Evolutionary conservation across 1,284 basidiomycete species (phyloP).

Genomic region (Mycosarcoma maydis): DNA sequence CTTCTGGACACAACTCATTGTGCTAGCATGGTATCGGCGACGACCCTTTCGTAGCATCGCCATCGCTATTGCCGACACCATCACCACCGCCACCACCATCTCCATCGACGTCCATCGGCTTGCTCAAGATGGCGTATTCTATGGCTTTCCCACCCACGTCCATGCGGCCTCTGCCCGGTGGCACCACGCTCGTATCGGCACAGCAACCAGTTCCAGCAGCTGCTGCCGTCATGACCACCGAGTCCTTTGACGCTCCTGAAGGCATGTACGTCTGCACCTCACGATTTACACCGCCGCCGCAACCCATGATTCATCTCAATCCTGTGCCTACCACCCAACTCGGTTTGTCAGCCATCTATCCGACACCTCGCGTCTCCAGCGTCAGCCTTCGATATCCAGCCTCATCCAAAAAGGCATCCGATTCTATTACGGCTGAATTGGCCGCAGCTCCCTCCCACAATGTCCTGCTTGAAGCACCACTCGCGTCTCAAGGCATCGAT

Average conservation of each 20-base stretch:
- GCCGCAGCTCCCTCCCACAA: slow-evolving; percentile 9
- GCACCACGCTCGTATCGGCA: slow-evolving; percentile 26
- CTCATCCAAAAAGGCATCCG: slow-evolving; percentile 23
- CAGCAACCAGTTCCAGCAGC: slow-evolving; percentile 18
- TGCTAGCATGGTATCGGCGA: no score
- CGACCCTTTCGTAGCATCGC: no score
- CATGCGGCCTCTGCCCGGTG: slow-evolving; percentile 29
- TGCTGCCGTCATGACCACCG: slow-evolving; percentile 42
- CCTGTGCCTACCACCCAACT: slow-evolving; percentile 33
- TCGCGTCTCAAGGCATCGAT: slow-evolving; percentile 59
- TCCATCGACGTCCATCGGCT: not conserved
- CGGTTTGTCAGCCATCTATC: slow-evolving; percentile 29
- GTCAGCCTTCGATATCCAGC: slow-evolving; percentile 37
- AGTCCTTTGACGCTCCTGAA: slow-evolving; percentile 52
- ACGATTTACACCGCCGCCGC: slow-evolving; percentile 38
- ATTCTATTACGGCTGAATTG: slow-evolving; percentile 7
- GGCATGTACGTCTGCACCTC: slow-evolving; percentile 51
- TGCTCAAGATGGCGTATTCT: slow-evolving; percentile 24
- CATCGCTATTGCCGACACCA: no score
- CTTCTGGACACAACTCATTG: no score
- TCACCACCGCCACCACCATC: not conserved
- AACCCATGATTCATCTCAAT: slow-evolving; percentile 43
- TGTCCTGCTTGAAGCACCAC: slow-evolving; percentile 41
- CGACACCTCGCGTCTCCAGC: slow-evolving; percentile 38
- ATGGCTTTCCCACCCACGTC: slow-evolving; percentile 25